These are phyloP conservation scores for Crithidia expoeki DNA, from an alignment of 208 protist species.

Conservation along the genomic window DNA sequence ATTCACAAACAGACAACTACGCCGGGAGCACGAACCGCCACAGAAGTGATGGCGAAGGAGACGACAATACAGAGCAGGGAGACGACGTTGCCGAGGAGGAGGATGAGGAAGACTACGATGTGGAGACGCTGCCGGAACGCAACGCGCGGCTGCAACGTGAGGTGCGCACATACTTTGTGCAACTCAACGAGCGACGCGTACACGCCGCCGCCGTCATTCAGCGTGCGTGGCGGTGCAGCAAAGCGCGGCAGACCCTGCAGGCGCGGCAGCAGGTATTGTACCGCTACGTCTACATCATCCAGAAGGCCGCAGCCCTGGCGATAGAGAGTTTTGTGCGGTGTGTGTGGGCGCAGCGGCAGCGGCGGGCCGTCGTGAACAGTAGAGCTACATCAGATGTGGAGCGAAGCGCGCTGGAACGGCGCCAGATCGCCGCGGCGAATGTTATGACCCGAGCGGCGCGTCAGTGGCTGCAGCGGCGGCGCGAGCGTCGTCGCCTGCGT, in stretches of 20 bases:
- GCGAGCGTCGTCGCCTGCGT: conserved; percentile 40
- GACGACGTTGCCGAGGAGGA: too few relatives aligned
- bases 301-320: conserved; percentile 69
- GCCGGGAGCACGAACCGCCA: neutral
- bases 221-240: conserved; percentile 60
- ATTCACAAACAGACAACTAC: neutral
- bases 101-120: conserved; percentile 49
- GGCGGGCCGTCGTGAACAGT: neutral
- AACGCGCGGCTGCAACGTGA: conserved; percentile 66
- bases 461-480: conserved; percentile 34
- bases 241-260: conserved; percentile 49
- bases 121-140: conserved; percentile 64
- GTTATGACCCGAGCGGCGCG: conserved; percentile 39
- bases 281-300: conserved; percentile 50
- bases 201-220: conserved; percentile 58
- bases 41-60: neutral
- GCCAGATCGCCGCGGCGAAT: conserved; percentile 24
- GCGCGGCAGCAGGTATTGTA: conserved; percentile 71
- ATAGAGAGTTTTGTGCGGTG: conserved; percentile 52
- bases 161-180: conserved; percentile 50
- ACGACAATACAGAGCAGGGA: conserved; percentile 11
- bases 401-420: conserved; percentile 34
- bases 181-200: conserved; percentile 44
- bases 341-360: conserved; percentile 31
- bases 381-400: neutral